Evolutionary conservation across 2,329 filamentous ascomycete genomes (phyloP).

Genomic region (Fusarium newnesense): DNA sequence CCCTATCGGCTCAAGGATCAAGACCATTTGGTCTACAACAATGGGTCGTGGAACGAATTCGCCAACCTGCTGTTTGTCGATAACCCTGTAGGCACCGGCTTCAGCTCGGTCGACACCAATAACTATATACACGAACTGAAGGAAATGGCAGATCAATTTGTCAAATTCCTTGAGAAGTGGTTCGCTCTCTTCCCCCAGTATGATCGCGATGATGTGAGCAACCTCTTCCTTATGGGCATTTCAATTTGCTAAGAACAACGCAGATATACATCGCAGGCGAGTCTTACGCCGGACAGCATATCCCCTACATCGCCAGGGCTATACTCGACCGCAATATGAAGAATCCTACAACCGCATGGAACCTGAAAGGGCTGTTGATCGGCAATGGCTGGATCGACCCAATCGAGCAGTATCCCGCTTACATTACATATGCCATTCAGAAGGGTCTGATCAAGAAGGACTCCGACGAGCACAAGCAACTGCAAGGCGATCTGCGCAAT

Average conservation of each 20-base stretch:
- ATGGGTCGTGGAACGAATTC: conserved; percentile 99
- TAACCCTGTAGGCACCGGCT: conserved; percentile 95
- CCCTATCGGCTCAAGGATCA: conserved; percentile 87
- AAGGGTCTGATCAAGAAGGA: conserved; percentile 76
- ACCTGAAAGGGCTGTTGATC: conserved; percentile 85
- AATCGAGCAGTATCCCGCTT: conserved; percentile 87
- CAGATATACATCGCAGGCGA: conserved; percentile 96
- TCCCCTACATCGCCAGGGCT: conserved; percentile 93
- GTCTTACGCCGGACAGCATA: conserved; percentile 96
- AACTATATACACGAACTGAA: conserved; percentile 86
- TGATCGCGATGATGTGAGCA: conserved; percentile 86
- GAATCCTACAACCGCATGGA: conserved; percentile 68
- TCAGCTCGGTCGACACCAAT: conserved; percentile 93
- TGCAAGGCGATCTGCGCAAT: conserved; percentile 75
- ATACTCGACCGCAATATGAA: conserved; percentile 88
- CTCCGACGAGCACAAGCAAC: conserved; percentile 68
- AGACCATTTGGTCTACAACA: conserved; percentile 78
- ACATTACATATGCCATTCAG: conserved; percentile 83
- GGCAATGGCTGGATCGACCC: conserved; percentile 99
- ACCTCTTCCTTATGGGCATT: background rate
- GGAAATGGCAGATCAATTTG: conserved; percentile 89
- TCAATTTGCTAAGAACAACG: conserved; percentile 29
- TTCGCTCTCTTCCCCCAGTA: conserved; percentile 93
- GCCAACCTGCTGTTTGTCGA: conserved; percentile 97
- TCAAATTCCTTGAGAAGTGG: conserved; percentile 91